A percentile compares a stretch with the other conserved stretches of the same genome.
Conservation (phyloP, 2,329 filamentous ascomycete genomes). For the Neopestalotiopsis sp. region DNA sequence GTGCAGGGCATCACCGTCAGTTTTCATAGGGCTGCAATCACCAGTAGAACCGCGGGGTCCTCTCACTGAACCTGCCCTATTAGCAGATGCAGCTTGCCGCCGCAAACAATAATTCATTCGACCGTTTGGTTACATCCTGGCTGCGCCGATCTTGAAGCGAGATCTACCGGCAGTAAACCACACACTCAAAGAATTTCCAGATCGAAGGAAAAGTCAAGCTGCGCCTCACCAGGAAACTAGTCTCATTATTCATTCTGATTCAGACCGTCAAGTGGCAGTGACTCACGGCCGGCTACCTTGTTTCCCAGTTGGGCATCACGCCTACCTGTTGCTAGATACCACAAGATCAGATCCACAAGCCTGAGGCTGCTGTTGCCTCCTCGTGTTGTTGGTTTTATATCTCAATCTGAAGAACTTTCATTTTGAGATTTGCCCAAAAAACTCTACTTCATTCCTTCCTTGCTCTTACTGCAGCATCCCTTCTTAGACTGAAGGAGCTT, state of each 20-base stretch:
- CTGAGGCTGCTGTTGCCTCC: too few relatives aligned
- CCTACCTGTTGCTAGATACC: background rate
- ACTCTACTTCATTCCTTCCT: too few relatives aligned
- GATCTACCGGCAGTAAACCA: background rate
- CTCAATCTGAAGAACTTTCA: too few relatives aligned
- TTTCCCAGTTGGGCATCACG: background rate
- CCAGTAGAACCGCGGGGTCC: slow-evolving; percentile 7
- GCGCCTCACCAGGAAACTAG: background rate
- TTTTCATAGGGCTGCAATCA: slow-evolving; percentile 15
- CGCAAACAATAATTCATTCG: background rate
- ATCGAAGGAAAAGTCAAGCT: background rate
- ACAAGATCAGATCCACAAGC: too few relatives aligned
- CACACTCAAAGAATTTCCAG: background rate
- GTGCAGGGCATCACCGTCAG: slow-evolving; percentile 14
- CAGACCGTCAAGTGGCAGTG: background rate
- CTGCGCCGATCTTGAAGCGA: background rate
- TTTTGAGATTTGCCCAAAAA: too few relatives aligned
- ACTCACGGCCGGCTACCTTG: background rate
- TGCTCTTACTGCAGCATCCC: too few relatives aligned
- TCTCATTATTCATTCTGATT: background rate
- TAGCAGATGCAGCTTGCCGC: slow-evolving; percentile 5
- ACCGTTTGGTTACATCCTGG: background rate
- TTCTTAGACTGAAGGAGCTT: too few relatives aligned
- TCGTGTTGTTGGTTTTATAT: too few relatives aligned
- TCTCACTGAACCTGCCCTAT: background rate